Percentiles rank a stretch among this genome's conserved stretches.
phyloP scores from a whole-genome alignment of 2,329 filamentous ascomycete genomes.

The Exophiala oligosperma region DNA sequence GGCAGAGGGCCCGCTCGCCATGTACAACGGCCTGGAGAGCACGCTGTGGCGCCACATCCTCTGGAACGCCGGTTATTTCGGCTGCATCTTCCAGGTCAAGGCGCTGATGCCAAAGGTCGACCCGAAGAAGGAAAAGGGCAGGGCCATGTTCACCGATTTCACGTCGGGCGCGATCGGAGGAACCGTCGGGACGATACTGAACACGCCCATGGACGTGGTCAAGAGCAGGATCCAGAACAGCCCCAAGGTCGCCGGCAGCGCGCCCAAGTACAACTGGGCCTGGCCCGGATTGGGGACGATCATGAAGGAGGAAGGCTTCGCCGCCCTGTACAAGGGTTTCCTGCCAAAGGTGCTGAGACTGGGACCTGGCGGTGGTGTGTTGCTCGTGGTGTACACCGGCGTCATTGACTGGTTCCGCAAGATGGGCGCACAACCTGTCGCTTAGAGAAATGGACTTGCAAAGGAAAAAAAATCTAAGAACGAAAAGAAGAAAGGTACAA shows the following conservation, averaged over 20 bases:
- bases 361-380: slow-evolving; percentile 66
- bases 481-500: background rate
- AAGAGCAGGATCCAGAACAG: slow-evolving; percentile 98
- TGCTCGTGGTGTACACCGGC: slow-evolving; percentile 51
- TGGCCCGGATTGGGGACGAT: slow-evolving; percentile 84
- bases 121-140: slow-evolving; percentile 63
- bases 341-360: slow-evolving; percentile 85
- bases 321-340: slow-evolving; percentile 96
- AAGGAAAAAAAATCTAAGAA: background rate
- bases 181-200: slow-evolving; percentile 85
- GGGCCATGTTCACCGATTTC: slow-evolving; percentile 83
- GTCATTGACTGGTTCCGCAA: slow-evolving; percentile 81
- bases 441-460: background rate
- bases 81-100: slow-evolving; percentile 96
- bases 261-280: slow-evolving; percentile 98
- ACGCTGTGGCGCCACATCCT: slow-evolving; percentile 94
- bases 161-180: slow-evolving; percentile 85
- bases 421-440: slow-evolving; percentile 46
- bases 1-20: slow-evolving; percentile 77
- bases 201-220: slow-evolving; percentile 96
- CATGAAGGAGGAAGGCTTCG: slow-evolving; percentile 88
- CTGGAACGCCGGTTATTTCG: slow-evolving; percentile 97
- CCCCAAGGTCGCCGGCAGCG: slow-evolving; percentile 73
- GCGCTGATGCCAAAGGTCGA: slow-evolving; percentile 77
- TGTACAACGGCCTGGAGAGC: slow-evolving; percentile 96